phyloP scores from a whole-genome alignment of 208 protist species.

The Leishmania guyanensis region DNA sequence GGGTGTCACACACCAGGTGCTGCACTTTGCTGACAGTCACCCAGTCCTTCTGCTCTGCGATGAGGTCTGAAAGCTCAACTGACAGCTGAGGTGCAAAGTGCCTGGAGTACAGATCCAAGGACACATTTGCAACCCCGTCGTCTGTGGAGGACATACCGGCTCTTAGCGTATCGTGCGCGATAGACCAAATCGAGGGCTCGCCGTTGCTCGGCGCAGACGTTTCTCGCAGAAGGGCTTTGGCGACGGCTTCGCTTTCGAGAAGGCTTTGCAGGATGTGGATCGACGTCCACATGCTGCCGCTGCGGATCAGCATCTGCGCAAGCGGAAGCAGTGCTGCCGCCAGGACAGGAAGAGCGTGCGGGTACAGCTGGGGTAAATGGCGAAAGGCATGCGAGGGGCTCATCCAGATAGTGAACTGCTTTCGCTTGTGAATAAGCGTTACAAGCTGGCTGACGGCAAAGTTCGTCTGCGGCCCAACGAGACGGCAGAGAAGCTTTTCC shows the following conservation, averaged over 20 bases:
- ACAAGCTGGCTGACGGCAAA: conserved; percentile 17
- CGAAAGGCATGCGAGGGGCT: neutral
- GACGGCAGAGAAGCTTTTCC: conserved; percentile 1
- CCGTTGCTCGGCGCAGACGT: neutral
- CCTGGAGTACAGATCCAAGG: neutral
- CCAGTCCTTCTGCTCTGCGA: conserved; percentile 20
- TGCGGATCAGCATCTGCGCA: neutral
- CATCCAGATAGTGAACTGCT: neutral
- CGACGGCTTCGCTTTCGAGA: neutral
- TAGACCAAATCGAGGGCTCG: too few relatives aligned
- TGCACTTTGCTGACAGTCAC: conserved; percentile 4
- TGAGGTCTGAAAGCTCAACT: neutral
- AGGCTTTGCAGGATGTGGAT: neutral
- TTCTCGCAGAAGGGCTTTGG: neutral
- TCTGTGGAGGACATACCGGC: neutral
- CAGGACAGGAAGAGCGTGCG: neutral
- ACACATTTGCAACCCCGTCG: neutral
- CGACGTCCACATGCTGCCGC: neutral
- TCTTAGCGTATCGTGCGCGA: neutral
- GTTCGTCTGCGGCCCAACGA: conserved; percentile 8
- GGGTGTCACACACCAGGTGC: conserved; percentile 8
- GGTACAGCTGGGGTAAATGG: neutral
- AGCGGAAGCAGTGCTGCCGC: neutral
- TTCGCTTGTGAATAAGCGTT: conserved; percentile 7
- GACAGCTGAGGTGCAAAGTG: conserved; percentile 7